Evolutionary conservation across 306 rosid genomes (phyloP).

Genomic region (Ochetophila trinervis): DNA sequence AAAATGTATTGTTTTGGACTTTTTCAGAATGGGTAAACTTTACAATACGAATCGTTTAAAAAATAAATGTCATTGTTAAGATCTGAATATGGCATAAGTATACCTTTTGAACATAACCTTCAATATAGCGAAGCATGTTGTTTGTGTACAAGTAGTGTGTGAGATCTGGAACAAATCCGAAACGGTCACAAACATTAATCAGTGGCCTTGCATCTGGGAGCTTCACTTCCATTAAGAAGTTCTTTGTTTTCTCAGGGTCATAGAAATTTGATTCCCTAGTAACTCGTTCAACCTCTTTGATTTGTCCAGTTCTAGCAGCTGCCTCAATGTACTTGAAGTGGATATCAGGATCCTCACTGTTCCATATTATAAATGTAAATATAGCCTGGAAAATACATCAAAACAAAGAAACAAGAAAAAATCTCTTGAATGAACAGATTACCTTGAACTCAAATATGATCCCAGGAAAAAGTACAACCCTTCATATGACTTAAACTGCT

Average conservation of each 20-base stretch:
- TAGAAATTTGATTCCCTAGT: slow-evolving; percentile 98
- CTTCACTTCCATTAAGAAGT: slow-evolving; percentile 95
- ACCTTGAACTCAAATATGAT: slow-evolving; percentile 98
- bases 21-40: neutral
- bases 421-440: slow-evolving; percentile 19
- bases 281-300: slow-evolving; percentile 98
- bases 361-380: slow-evolving; percentile 9
- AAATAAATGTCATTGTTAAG: neutral
- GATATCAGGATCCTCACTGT: slow-evolving; percentile 99
- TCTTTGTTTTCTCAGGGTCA: slow-evolving; percentile 93
- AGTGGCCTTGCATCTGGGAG: slow-evolving; percentile 98
- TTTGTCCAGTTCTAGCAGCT: slow-evolving; percentile 98
- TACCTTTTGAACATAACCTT: slow-evolving; percentile 99
- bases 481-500: slow-evolving; percentile 96
- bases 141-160: slow-evolving; percentile 90
- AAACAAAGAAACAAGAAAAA: slow-evolving; percentile 1
- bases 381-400: neutral
- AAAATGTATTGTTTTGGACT: neutral
- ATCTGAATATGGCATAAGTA: slow-evolving; percentile 6
- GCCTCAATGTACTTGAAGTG: slow-evolving; percentile 99
- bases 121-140: slow-evolving; percentile 99
- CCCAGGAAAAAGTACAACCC: slow-evolving; percentile 97
- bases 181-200: slow-evolving; percentile 97
- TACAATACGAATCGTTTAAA: no score
- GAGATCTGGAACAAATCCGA: slow-evolving; percentile 98